Evolutionary conservation across 441 rosid genomes (phyloP), one percentile per base, ranked within the genome.

Genomic region (Jatropha podagrica): DNA sequence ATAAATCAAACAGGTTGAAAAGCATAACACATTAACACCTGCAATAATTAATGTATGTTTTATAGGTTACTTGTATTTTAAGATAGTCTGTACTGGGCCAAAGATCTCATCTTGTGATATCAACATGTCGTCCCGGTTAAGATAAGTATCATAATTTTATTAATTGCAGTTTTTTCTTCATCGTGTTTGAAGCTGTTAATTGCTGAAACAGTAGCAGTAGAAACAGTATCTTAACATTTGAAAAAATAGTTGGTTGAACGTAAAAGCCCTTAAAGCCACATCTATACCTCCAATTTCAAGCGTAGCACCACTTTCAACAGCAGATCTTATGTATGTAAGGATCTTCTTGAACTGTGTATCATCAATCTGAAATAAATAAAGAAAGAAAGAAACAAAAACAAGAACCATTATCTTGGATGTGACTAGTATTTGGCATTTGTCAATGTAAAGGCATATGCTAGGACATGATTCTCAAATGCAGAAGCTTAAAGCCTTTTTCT

Each of bases 161-260:
- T 42, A 59, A 14, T 23, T 59, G 37, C 26, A 11, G 3, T 59
- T 9, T 26, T 54, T n/a, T 3, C 13, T 48, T 11, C 42, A 8
- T 54, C 3, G 2, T 8, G 13, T 3, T 0, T 48, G 15, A 46
- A 55, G 65, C 15, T 51, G 23, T 15, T 32, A 12, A 13, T 26
- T 32, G 41, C 54, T 17, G 23, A n/a, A 18, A 41, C 14, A 62
- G 7, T 17, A 55, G 23, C 23, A 18, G 23, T 55, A 18, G 8
- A n/a, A 55, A 55, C 59, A 55, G 26, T 74, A 90, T 97, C 90
- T 79, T 74, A 56, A 94, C 96, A 76, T 94, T 85, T 58, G 97
- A 92, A 81, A 94, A 94, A 58, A 94, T 94, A 17, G 98, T 94
- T 20, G 98, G 98, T 80, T 92, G 95, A 65, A 94, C 69, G 63